A percentile compares a stretch with the other conserved stretches of the same genome.
These are phyloP conservation scores for Tremella fuciformis DNA, from an alignment of 768 basidiomycete species.

Conservation along the genomic window DNA sequence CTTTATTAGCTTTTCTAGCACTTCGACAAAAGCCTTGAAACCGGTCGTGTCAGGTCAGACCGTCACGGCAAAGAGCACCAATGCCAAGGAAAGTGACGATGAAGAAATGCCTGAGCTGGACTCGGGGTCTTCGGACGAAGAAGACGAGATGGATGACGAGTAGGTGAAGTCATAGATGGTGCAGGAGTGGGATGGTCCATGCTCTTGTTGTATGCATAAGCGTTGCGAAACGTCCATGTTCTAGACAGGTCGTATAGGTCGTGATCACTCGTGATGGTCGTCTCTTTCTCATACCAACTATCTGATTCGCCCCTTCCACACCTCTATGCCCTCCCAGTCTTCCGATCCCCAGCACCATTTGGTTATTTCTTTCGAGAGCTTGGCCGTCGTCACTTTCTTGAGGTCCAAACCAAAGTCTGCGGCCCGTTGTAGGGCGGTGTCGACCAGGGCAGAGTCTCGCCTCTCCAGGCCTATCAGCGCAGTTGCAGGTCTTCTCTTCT, in stretches of 20 bases:
- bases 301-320: conserved; percentile 62
- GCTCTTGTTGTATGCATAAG: not conserved
- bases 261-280: no score
- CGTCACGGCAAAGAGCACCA: no score
- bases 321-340: conserved; percentile 79
- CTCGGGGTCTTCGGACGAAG: conserved; percentile 20
- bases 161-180: conserved; percentile 2
- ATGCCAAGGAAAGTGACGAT: conserved; percentile 12
- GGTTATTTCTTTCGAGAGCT: conserved; percentile 61
- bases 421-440: conserved; percentile 62
- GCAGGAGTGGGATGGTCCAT: not conserved
- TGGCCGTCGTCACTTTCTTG: conserved; percentile 61
- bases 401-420: conserved; percentile 59
- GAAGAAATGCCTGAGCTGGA: conserved; percentile 33
- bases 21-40: not conserved
- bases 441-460: conserved; percentile 68
- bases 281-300: not conserved
- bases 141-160: conserved; percentile 23
- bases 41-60: no score
- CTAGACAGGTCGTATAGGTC: no score
- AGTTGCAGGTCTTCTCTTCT: conserved; percentile 53
- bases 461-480: conserved; percentile 70
- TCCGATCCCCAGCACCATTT: conserved; percentile 62
- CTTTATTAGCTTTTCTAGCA: conserved; percentile 6
- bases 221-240: not conserved